Base-by-base conservation (phyloP, 148 eudicot genomes). In the Rhododendron henanense region DNA sequence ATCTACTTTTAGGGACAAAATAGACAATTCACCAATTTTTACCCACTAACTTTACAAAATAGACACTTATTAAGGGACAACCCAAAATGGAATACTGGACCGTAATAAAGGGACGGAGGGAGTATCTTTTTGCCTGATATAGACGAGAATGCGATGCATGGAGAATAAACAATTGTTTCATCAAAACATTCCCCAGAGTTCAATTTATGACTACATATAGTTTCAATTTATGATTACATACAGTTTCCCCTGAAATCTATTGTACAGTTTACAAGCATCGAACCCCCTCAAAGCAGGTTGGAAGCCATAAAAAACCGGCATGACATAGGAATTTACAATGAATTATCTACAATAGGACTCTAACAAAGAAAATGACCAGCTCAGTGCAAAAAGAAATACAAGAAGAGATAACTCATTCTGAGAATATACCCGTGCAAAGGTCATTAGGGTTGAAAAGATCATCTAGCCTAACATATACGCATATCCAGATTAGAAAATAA, bases 231-330 rank as follows among this genome's bases (percentile, higher is more conserved):
- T 79, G 16, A 50, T 19, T 25, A 79, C 82, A 48, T 25, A 25
- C 23, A 79, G 33, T 28, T 31, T 79, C 37, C 37, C 57, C 59
- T 2, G 35, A 47, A 1, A 79, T 1, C 35, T 14, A 15, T 48
- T 39, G 25, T 23, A 82, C 75, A 39, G 84, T 59, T 35, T 63
- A 55, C 45, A 15, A 28, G 65, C 67, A 81, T 33, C 44, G 41
- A 19, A 81, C 83, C 63, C 57, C 83, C 67, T 55, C 55, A 53
- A 81, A 81, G 18, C 31, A 41, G 35, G 73, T 59, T 39, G 84
- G 33, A 82, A 63, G 35, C 75, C 73, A 44, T 44, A 33, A 16
- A 23, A 63, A 61, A 41, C 73, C 13, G 28, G 25, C 39, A 82
- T 19, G 84, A n/a, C 73, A 57, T 19, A 18, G 15, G 44, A 59